phyloP scores from a whole-genome alignment of 305 asterid genomes.

The Rubia occidens region DNA sequence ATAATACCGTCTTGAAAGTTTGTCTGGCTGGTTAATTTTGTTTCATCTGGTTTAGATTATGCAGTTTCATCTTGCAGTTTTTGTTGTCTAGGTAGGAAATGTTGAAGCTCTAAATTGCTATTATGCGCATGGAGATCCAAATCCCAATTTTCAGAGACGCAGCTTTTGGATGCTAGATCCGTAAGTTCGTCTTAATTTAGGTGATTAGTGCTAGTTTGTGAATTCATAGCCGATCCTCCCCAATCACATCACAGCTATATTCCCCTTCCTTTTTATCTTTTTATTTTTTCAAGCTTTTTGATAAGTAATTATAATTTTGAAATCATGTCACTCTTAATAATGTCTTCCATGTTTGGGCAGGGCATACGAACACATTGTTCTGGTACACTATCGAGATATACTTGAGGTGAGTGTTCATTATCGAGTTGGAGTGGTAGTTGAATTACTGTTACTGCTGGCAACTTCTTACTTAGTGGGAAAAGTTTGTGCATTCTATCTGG shows the following conservation, averaged over 20 bases:
- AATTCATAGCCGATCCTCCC: not conserved
- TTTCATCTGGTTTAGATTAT: not conserved
- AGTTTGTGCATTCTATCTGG: not conserved
- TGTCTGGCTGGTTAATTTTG: not conserved
- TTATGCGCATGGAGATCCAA: slow-evolving; percentile 89
- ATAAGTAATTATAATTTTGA: not conserved
- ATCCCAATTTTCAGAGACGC: slow-evolving; percentile 81
- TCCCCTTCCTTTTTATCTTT: not conserved
- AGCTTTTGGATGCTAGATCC: slow-evolving; percentile 93
- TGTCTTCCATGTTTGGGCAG: slow-evolving; percentile 36
- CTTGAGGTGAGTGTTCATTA: slow-evolving; percentile 46
- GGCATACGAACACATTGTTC: slow-evolving; percentile 85
- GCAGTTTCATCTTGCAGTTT: slow-evolving; percentile 24
- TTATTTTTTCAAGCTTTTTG: not conserved
- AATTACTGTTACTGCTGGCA: not conserved
- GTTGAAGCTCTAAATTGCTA: slow-evolving; percentile 87
- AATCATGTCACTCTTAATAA: slow-evolving; percentile 6
- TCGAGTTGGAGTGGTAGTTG: slow-evolving; percentile 3
- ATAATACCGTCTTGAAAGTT: not conserved
- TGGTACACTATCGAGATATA: slow-evolving; percentile 95
- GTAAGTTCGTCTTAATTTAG: slow-evolving; percentile 42
- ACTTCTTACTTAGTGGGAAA: no score
- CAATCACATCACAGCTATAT: not conserved
- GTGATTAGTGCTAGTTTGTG: not conserved
- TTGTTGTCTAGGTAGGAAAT: slow-evolving; percentile 69